Evolutionary conservation across 495 filamentous ascomycete genomes (phyloP).

Genomic region (Cercophora scortea): DNA sequence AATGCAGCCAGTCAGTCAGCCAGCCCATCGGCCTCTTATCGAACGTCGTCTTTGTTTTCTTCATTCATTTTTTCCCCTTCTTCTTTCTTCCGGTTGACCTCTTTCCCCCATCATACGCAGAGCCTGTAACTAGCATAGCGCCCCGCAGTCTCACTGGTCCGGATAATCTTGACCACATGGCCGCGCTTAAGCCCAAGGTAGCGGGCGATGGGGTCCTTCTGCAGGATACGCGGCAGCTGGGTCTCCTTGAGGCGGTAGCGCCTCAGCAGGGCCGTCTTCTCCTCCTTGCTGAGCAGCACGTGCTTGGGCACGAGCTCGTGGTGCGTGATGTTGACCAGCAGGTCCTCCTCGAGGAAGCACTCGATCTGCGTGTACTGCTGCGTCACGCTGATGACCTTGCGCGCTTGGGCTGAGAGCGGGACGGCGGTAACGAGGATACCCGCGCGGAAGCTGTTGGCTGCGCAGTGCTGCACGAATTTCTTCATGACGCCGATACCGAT

Average conservation of each 20-base stretch:
- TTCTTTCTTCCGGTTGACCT: not conserved
- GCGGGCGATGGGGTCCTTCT: slow-evolving; percentile 82
- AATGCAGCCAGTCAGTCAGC: too few relatives aligned
- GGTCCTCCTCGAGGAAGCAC: slow-evolving; percentile 88
- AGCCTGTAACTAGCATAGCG: slow-evolving; percentile 67
- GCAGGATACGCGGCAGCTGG: slow-evolving; percentile 86
- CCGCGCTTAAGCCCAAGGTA: slow-evolving; percentile 88
- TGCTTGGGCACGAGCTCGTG: slow-evolving; percentile 96
- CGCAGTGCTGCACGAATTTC: slow-evolving; percentile 73
- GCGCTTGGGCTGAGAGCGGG: slow-evolving; percentile 74
- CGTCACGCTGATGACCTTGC: slow-evolving; percentile 69
- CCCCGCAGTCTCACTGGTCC: slow-evolving; percentile 70
- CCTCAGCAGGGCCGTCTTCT: slow-evolving; percentile 75
- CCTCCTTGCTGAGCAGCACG: slow-evolving; percentile 78
- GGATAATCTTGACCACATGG: slow-evolving; percentile 97
- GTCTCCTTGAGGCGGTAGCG: slow-evolving; percentile 95
- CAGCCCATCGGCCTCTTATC: too few relatives aligned
- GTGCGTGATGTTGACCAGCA: slow-evolving; percentile 96
- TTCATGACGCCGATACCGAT: slow-evolving; percentile 91
- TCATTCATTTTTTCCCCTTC: not conserved
- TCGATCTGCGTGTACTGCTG: slow-evolving; percentile 71
- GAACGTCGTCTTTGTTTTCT: not conserved
- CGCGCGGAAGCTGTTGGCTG: slow-evolving; percentile 68
- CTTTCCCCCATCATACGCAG: slow-evolving; percentile 33
- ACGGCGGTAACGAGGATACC: slow-evolving; percentile 81